Evolutionary conservation across 169 alveolate genomes (phyloP).

Genomic region (Perkinsus marinus): DNA sequence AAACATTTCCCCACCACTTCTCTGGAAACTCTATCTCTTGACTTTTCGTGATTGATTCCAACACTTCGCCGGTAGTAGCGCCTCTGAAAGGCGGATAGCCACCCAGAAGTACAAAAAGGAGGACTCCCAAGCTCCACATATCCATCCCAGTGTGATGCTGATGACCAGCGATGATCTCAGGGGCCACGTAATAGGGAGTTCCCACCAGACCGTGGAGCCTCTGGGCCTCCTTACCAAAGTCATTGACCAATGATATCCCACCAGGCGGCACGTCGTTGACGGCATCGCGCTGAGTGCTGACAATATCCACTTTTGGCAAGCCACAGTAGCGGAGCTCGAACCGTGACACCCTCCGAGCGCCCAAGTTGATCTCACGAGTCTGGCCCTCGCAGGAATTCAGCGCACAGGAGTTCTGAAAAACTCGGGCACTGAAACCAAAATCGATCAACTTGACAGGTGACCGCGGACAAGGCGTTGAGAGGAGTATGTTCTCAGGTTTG

Average conservation of each 20-base stretch:
- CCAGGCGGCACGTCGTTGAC: not conserved
- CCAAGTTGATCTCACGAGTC: conserved; percentile 9
- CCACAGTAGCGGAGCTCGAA: not conserved
- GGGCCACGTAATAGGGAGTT: conserved; percentile 22
- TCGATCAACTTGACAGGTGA: conserved; percentile 26
- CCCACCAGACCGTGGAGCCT: conserved; percentile 23
- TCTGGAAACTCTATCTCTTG: conserved; percentile 42
- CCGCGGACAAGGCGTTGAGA: conserved; percentile 12
- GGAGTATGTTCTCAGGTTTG: conserved; percentile 61
- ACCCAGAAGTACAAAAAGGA: conserved; percentile 18
- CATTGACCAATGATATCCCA: not conserved
- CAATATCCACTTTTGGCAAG: not conserved
- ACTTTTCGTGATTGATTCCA: conserved; percentile 29
- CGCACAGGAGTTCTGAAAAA: not conserved
- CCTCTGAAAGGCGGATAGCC: conserved; percentile 38
- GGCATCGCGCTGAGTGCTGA: not conserved
- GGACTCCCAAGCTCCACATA: conserved; percentile 23
- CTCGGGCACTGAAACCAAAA: conserved; percentile 19
- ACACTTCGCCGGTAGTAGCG: conserved; percentile 38
- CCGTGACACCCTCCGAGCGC: conserved; percentile 5
- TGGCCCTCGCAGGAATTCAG: not conserved
- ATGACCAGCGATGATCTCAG: conserved; percentile 16
- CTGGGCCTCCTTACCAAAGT: not conserved
- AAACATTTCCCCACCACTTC: conserved; percentile 43
- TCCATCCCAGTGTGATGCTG: conserved; percentile 25